Evolutionary conservation across 2,329 filamentous ascomycete species (phyloP).

Genomic region (Colletotrichum viniferum): DNA sequence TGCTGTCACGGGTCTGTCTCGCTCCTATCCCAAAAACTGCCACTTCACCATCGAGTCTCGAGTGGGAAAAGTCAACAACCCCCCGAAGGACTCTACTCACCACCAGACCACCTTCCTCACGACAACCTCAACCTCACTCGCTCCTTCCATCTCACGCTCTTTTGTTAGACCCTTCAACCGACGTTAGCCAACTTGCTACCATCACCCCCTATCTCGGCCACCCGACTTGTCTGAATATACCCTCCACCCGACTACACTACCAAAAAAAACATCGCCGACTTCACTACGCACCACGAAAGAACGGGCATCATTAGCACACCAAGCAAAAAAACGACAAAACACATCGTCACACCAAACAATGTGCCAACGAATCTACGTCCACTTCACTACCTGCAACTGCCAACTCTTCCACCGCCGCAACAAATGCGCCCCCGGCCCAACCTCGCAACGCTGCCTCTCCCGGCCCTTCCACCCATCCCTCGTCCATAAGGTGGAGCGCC

Average conservation of each 20-base stretch:
- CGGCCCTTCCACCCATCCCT: background rate
- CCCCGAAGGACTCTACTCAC: background rate
- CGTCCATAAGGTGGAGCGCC: background rate
- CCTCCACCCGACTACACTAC: background rate
- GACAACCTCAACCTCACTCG: background rate
- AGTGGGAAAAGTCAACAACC: background rate
- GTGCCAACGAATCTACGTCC: conserved; percentile 2
- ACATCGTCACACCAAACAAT: background rate
- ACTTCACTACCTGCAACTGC: conserved; percentile 8
- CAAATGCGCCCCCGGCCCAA: background rate
- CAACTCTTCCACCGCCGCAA: background rate
- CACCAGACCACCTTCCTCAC: background rate
- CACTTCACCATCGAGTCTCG: background rate
- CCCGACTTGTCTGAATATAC: background rate
- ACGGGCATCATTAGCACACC: background rate
- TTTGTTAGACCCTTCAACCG: background rate
- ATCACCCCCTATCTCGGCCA: background rate
- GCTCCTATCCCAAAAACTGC: background rate
- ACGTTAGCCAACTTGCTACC: background rate
- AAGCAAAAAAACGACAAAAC: background rate
- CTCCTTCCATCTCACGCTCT: background rate
- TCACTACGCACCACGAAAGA: background rate
- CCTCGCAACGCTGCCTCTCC: background rate
- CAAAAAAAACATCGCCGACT: background rate
- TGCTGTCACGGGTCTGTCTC: fast-evolving